Percentiles rank a stretch among this genome's conserved stretches.
These are phyloP conservation scores for Kalmusia sp. DNA, from an alignment of 2,329 filamentous ascomycete genomes.

Conservation along the genomic window DNA sequence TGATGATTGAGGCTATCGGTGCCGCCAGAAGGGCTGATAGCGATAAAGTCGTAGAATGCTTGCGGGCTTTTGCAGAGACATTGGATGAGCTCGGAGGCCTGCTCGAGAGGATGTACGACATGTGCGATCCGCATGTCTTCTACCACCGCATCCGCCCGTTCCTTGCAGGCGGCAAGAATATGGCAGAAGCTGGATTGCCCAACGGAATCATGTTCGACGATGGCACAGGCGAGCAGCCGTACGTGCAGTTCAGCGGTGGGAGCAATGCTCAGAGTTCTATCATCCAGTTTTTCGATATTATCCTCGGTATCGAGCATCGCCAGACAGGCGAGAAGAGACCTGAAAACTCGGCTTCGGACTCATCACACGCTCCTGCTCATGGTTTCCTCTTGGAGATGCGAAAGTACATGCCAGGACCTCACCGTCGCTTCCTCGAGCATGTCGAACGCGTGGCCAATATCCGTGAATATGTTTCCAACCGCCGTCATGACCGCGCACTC, in stretches of 20 bases:
- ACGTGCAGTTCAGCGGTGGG: conserved; percentile 87
- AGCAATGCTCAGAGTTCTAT: conserved; percentile 97
- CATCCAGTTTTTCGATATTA: conserved; percentile 96
- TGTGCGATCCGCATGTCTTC: conserved; percentile 92
- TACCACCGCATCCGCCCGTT: conserved; percentile 97
- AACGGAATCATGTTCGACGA: conserved; percentile 88
- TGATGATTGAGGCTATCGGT: conserved; percentile 87
- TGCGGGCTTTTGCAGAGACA: conserved; percentile 84
- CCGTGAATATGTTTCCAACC: conserved; percentile 76
- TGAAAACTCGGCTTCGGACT: conserved; percentile 44
- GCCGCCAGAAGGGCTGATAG: conserved; percentile 77
- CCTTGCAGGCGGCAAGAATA: conserved; percentile 95
- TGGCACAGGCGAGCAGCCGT: conserved; percentile 70
- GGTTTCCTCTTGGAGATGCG: conserved; percentile 99
- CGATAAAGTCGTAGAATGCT: conserved; percentile 74
- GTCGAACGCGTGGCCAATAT: conserved; percentile 85
- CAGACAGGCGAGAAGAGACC: conserved; percentile 77
- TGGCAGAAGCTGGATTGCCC: conserved; percentile 91
- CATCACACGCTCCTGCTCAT: conserved; percentile 59
- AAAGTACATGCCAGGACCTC: conserved; percentile 92
- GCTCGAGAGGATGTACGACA: conserved; percentile 90
- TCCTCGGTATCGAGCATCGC: conserved; percentile 86
- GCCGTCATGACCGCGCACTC: conserved; percentile 68
- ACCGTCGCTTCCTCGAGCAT: conserved; percentile 86
- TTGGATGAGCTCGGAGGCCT: conserved; percentile 83